Evolutionary conservation across 805 yeast genomes (phyloP).

Genomic region (Barnettozyma botsteinii): DNA sequence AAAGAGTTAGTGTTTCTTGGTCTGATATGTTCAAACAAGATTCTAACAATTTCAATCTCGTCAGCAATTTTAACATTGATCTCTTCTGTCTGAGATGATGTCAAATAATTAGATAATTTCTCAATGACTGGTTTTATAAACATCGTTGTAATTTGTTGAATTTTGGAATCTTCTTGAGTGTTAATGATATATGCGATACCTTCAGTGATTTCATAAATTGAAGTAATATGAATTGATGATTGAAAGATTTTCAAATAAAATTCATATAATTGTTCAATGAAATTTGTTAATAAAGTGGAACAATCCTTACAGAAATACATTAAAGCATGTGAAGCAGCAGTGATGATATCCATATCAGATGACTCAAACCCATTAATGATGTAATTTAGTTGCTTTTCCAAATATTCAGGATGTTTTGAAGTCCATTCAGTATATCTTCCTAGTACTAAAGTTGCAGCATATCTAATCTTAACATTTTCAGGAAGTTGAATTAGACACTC

Average conservation of each 20-base stretch:
- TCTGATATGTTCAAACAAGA: constrained; percentile 51
- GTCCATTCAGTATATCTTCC: constrained; percentile 99
- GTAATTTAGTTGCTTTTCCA: constrained; percentile 79
- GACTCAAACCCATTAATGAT: constrained; percentile 67
- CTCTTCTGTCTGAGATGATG: constrained; percentile 28
- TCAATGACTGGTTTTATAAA: constrained; percentile 64
- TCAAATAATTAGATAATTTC: constrained; percentile 31
- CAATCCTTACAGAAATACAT: constrained; percentile 96
- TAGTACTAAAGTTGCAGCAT: constrained; percentile 86
- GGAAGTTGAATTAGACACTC: constrained; percentile 62
- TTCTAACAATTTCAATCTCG: constrained; percentile 62
- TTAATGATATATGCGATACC: constrained; percentile 82
- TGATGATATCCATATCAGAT: constrained; percentile 41
- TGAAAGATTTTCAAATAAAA: constrained; percentile 54
- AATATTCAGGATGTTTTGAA: constrained; percentile 69
- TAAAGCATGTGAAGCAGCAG: constrained; percentile 89
- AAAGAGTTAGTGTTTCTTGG: constrained; percentile 29
- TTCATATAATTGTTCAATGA: constrained; percentile 66
- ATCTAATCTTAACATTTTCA: constrained; percentile 79
- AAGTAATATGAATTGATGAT: constrained; percentile 53
- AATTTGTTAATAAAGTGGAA: constrained; percentile 53
- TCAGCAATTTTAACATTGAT: constrained; percentile 54
- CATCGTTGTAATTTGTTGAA: constrained; percentile 49
- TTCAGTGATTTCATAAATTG: constrained; percentile 76
- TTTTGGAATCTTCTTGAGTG: constrained; percentile 48